Base-by-base conservation (phyloP, 352 stramenopile species). In the Phytophthora fragariaefolia region DNA sequence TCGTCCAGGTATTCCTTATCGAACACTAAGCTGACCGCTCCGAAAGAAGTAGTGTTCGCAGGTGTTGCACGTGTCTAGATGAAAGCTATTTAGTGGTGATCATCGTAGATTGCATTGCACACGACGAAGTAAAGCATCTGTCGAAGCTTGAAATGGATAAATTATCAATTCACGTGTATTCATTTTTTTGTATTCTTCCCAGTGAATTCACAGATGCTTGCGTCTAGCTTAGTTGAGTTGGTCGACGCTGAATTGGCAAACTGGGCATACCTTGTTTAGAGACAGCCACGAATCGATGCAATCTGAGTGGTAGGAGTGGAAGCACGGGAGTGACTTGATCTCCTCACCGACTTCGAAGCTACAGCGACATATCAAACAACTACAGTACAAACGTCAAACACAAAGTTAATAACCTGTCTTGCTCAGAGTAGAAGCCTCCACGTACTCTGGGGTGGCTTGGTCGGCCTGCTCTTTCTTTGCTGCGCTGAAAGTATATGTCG, bases 281-380 rank as follows among this genome's bases (percentile, higher is more conserved):
- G 74, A 82, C 7, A 98, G 77, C 95, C 95, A 98, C 57, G 83
- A 87, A 70, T 98, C 93, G 47, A 98, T 90, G 70, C 95, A 98
- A 32, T 96, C 86, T 63, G 83, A 94, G 73, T 98, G 95, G 64
- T 98, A 98, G 28, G 86, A 96, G 66, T 98, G 95, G 63, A 97
- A 97, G 69, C 95, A 98, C 26, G 93, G 93, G 48, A 98, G 72
- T 28, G 90, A 97, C 69, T 97, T 96, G 73, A 98, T 92, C 70
- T 97, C 83, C 50, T 98, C 95, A 34, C 92, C 92, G 10, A 87
- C 70, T 63, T 86, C 73, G 55, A 98, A 98, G 30, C 92, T 76
- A 52, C 91, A 91, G 27, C 97, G 85, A 70, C 95, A 98, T 26
- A 98, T 96, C n/a, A 97, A 74, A 63, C 95, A 98, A 38, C 85